phyloP scores from a whole-genome alignment of 305 asterid genomes.

The Ilex paraguariensis region DNA sequence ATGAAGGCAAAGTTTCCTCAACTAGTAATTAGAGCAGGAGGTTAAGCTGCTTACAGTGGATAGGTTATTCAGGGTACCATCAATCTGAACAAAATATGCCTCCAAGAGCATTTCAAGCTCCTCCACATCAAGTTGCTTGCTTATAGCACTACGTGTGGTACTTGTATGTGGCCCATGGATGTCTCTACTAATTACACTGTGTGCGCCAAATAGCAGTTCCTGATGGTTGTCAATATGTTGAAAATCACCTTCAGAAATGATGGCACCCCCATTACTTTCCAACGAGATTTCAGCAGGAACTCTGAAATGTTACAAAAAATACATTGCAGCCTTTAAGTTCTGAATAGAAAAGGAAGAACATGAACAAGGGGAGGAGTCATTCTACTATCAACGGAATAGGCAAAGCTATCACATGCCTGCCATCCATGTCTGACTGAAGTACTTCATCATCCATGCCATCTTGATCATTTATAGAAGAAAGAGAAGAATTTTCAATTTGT shows the following conservation, averaged over 20 bases:
- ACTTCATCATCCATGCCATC: slow-evolving; percentile 49
- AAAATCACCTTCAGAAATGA: slow-evolving; percentile 33
- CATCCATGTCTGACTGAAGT: slow-evolving; percentile 41
- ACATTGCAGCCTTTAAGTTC: neutral
- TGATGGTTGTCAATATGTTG: slow-evolving; percentile 33
- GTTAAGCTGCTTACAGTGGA: slow-evolving; percentile 60
- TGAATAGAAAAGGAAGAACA: neutral
- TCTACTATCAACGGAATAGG: neutral
- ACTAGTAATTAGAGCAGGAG: slow-evolving; percentile 6
- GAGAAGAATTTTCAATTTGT: slow-evolving; percentile 55
- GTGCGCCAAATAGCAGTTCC: slow-evolving; percentile 48
- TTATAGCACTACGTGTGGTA: slow-evolving; percentile 49
- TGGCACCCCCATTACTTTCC: slow-evolving; percentile 46
- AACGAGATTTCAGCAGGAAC: slow-evolving; percentile 37
- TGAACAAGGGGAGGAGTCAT: neutral
- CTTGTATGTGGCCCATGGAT: slow-evolving; percentile 75
- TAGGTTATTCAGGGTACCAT: slow-evolving; percentile 83
- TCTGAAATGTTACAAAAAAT: slow-evolving; percentile 32
- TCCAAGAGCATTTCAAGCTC: slow-evolving; percentile 99
- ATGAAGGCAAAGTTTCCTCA: slow-evolving; percentile 1
- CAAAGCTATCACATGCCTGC: slow-evolving; percentile 37
- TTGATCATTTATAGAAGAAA: slow-evolving; percentile 52
- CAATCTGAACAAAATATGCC: slow-evolving; percentile 95
- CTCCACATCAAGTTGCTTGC: slow-evolving; percentile 86
- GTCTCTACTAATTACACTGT: slow-evolving; percentile 51